phyloP scores from a whole-genome alignment of 148 eudicot genomes.

The Pouteria glomerata region DNA sequence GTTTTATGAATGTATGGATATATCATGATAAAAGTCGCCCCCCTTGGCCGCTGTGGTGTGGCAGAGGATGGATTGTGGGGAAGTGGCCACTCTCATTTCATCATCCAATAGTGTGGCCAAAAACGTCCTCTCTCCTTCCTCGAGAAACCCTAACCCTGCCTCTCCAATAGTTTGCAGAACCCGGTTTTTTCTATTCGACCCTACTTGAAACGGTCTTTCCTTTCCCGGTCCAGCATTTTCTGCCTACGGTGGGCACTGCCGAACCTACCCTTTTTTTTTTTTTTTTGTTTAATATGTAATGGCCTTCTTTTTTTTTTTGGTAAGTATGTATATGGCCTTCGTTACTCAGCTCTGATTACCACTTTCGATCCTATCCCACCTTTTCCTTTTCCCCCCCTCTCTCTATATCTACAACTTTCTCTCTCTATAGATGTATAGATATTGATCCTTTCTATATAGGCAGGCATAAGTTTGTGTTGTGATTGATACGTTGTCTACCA shows the following conservation, averaged over 20 bases:
- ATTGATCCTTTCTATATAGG: neutral
- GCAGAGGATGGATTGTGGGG: slow-evolving; percentile 1
- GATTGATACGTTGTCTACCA: neutral
- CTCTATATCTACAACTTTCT: slow-evolving; percentile 5
- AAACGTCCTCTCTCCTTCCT: neutral
- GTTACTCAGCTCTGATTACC: slow-evolving; percentile 14
- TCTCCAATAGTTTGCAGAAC: neutral
- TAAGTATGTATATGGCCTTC: slow-evolving; percentile 15
- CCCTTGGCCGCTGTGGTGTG: slow-evolving; percentile 23
- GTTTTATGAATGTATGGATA: neutral
- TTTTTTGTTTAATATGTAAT: neutral
- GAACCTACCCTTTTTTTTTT: slow-evolving; percentile 3
- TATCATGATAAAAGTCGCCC: slow-evolving; percentile 10
- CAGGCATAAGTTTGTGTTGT: neutral
- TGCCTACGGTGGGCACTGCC: slow-evolving; percentile 18
- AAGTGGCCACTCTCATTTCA: slow-evolving; percentile 13
- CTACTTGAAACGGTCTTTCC: neutral
- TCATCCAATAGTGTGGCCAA: slow-evolving; percentile 3
- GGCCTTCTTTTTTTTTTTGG: no score
- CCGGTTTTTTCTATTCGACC: neutral
- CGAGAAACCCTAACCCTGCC: neutral
- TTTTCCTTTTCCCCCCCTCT: slow-evolving; percentile 5
- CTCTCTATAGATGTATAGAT: neutral
- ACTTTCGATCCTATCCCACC: slow-evolving; percentile 24
- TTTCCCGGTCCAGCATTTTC: slow-evolving; percentile 15